Evolutionary conservation across 148 eudicot genomes (phyloP), one percentile per base, ranked within the genome.

Genomic region (Camellia lanceoleosa): DNA sequence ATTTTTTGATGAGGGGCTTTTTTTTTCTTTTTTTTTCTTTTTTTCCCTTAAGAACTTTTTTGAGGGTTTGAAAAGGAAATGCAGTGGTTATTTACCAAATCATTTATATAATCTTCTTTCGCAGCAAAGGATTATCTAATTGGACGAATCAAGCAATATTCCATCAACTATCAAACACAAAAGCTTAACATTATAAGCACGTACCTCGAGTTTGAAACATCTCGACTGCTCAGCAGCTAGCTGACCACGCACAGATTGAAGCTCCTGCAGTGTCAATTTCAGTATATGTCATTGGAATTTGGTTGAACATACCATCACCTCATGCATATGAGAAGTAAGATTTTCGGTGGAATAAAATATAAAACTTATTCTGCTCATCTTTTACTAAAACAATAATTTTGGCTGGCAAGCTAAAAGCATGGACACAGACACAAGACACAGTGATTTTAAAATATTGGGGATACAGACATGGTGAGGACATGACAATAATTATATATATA

Each of bases 151-250:
- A 30, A 58, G 52, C 42, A 63, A 30, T 63, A 62, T 16, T 43
- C 3, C 52, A 49, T 49, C 52, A 49, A 7, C 38, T 7, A 79
- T 23, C 65, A 71, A 30, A 70, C 61, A 49, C 52, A 54, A 23
- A 20, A 49, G 52, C 52, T 49, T 49, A 49, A 49, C 38, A 60
- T 16, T 44, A 61, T 13, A 13, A 59, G 51, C 55, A 78, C 65
- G 54, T 85, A 96, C 99, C 99, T 96, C 99, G 73, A 96, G 98
- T 85, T 96, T 96, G 87, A 96, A 96, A 83, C 97, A 94, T 89
- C 99, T 92, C 6, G 98, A 97, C 82, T 97, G 98, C 88, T 97
- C 99, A 41, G 98, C 81, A 78, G 97, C 97, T 85, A 97, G 98
- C 80, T 94, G 99, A 62, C 95, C 89, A 59, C 99, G 95, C 68